Conservation (phyloP, 2,329 filamentous ascomycete genomes). For the Colletotrichum sp. region DNA sequence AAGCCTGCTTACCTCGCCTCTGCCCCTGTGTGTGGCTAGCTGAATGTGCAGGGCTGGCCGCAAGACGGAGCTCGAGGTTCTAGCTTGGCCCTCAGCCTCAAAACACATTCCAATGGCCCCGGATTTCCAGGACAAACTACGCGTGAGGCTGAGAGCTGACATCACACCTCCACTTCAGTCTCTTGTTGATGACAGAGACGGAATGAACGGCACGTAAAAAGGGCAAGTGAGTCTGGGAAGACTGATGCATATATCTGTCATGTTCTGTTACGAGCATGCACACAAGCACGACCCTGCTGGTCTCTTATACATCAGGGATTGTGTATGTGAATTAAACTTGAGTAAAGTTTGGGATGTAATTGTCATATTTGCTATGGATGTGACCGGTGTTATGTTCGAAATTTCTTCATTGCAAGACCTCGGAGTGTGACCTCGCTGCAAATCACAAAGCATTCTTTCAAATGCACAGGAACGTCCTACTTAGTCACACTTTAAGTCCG, state of each 20-base stretch:
- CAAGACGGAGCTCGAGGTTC: not conserved
- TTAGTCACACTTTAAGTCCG: not conserved
- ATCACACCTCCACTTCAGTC: not conserved
- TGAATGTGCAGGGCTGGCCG: not conserved
- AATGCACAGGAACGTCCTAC: not conserved
- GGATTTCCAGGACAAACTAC: not conserved
- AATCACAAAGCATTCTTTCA: not conserved
- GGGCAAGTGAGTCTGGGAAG: not conserved
- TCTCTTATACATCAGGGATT: not conserved
- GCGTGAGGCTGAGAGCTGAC: not conserved
- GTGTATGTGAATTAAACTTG: not conserved
- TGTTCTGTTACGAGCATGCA: not conserved
- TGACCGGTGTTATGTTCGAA: no score
- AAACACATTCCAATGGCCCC: not conserved
- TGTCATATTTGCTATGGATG: no score
- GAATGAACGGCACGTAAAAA: not conserved
- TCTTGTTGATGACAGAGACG: not conserved
- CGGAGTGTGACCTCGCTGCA: no score
- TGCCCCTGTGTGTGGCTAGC: not conserved
- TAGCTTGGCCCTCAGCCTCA: not conserved
- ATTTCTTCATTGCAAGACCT: no score
- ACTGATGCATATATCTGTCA: not conserved
- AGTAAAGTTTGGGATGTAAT: not conserved
- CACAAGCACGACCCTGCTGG: not conserved
- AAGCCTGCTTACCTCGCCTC: not conserved